Evolutionary conservation across 2,329 filamentous ascomycete genomes (phyloP).

Genomic region (Colletotrichum tropicicola): DNA sequence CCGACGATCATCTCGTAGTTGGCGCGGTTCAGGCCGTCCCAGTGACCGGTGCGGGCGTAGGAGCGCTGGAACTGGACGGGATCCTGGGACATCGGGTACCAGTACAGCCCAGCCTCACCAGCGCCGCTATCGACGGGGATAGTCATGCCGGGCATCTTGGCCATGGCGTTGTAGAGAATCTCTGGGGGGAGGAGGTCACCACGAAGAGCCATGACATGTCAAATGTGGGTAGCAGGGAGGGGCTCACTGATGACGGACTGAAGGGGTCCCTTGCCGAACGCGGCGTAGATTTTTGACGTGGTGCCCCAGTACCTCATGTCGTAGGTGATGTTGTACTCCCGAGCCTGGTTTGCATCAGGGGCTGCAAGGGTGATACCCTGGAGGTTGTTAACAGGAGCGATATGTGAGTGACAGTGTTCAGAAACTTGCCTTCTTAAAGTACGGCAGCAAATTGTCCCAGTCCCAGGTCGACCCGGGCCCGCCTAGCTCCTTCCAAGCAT

Average conservation of each 20-base stretch:
- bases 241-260: slow-evolving; percentile 31
- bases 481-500: slow-evolving; percentile 54
- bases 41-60: slow-evolving; percentile 38
- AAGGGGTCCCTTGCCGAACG: slow-evolving; percentile 27
- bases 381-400: background rate
- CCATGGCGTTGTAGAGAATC: slow-evolving; percentile 36
- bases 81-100: slow-evolving; percentile 36
- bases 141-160: slow-evolving; percentile 35
- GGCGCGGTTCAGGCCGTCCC: slow-evolving; percentile 33
- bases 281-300: slow-evolving; percentile 29
- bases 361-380: slow-evolving; percentile 33
- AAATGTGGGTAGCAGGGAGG: background rate
- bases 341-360: slow-evolving; percentile 25
- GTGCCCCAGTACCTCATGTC: slow-evolving; percentile 34
- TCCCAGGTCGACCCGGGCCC: slow-evolving; percentile 55
- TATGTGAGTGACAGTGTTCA: accelerated
- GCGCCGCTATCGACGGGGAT: slow-evolving; percentile 36
- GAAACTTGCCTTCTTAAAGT: slow-evolving; percentile 50
- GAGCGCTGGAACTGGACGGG: slow-evolving; percentile 33
- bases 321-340: slow-evolving; percentile 33
- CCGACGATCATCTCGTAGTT: slow-evolving; percentile 38
- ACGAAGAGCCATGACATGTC: background rate
- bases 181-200: background rate
- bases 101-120: slow-evolving; percentile 38
- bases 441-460: slow-evolving; percentile 47